Conservation (phyloP, 2,329 filamentous ascomycete genomes). For the Botrytis byssoidea region DNA sequence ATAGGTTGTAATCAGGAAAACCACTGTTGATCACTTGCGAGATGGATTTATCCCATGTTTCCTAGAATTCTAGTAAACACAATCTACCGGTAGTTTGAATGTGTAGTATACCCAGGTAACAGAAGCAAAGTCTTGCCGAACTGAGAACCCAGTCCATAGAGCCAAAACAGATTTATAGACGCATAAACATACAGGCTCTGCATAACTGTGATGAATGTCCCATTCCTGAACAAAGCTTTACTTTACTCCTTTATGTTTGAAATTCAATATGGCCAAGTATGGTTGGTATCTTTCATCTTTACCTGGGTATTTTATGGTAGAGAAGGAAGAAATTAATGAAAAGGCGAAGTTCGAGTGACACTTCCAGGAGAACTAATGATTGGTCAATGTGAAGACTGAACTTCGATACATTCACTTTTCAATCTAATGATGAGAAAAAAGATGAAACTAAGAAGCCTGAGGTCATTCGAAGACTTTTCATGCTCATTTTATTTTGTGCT, state of each 20-base stretch:
- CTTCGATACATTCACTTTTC: background rate
- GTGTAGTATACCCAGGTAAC: background rate
- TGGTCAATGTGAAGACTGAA: background rate
- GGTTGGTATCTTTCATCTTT: background rate
- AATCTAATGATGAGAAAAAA: background rate
- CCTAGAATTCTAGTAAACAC: background rate
- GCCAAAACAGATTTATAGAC: background rate
- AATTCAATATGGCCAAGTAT: background rate
- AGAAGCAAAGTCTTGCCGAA: background rate
- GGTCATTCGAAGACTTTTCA: background rate
- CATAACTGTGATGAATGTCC: background rate
- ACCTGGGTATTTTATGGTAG: background rate
- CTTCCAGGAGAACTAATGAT: background rate
- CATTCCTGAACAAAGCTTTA: background rate
- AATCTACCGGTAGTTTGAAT: too few species aligned
- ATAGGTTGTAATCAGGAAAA: accelerated
- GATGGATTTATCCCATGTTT: background rate
- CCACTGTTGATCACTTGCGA: background rate
- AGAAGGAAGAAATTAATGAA: background rate
- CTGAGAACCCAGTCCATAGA: background rate
- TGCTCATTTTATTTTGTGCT: background rate
- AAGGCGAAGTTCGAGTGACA: background rate
- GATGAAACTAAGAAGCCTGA: background rate
- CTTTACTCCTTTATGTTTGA: accelerated
- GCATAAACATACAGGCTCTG: background rate